Conservation (phyloP, 768 basidiomycete species). For the Russula sp. region DNA sequence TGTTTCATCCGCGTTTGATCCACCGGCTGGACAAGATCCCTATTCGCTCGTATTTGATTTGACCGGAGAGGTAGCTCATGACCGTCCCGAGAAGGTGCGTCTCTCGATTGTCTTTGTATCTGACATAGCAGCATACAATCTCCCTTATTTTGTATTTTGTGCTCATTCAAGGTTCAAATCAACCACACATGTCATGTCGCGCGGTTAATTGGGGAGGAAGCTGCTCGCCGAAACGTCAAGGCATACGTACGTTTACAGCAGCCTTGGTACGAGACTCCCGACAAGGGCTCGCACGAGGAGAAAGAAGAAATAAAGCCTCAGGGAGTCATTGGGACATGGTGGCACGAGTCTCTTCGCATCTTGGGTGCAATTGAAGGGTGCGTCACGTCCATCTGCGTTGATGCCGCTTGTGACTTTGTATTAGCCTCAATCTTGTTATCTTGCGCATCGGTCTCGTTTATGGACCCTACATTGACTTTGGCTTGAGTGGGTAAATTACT, state of each 20-base stretch:
- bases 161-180: slow-evolving; percentile 61
- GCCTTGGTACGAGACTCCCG: slow-evolving; percentile 73
- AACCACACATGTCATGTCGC: slow-evolving; percentile 69
- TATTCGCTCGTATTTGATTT: slow-evolving; percentile 85
- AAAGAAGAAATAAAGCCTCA: slow-evolving; percentile 71
- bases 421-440: slow-evolving; percentile 76
- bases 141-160: neutral
- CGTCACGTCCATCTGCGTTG: slow-evolving; percentile 31
- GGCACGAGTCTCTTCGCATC: slow-evolving; percentile 80
- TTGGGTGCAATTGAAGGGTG: slow-evolving; percentile 73
- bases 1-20: slow-evolving; percentile 67
- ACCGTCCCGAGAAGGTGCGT: slow-evolving; percentile 71
- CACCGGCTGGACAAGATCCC: slow-evolving; percentile 61
- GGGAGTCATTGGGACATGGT: slow-evolving; percentile 75
- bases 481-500: slow-evolving; percentile 35
- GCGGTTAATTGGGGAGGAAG: slow-evolving; percentile 67
- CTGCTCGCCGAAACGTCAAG: slow-evolving; percentile 73
- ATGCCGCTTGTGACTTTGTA: neutral
- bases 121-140: neutral
- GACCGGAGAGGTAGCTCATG: slow-evolving; percentile 73
- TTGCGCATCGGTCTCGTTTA: slow-evolving; percentile 73
- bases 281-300: slow-evolving; percentile 64
- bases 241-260: slow-evolving; percentile 76
- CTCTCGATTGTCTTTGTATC: neutral
- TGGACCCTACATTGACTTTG: slow-evolving; percentile 75